phyloP scores from a whole-genome alignment of 2,329 filamentous ascomycete species.

The Clonostachys chloroleuca region DNA sequence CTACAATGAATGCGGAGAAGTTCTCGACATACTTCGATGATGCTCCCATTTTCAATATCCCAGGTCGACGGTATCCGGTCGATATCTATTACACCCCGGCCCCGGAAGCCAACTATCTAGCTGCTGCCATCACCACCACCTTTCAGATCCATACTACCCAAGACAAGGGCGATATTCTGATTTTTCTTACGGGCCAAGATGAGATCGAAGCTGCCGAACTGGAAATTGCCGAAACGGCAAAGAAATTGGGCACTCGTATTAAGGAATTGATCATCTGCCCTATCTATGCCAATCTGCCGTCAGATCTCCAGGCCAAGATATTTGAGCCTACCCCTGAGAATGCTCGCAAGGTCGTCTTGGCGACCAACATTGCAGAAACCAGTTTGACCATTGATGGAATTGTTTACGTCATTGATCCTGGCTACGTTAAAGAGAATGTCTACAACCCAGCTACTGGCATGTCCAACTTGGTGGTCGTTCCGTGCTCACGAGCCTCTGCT shows the following conservation, averaged over 20 bases:
- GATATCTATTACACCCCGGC: constrained; percentile 88
- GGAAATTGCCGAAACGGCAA: constrained; percentile 78
- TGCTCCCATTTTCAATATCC: constrained; percentile 91
- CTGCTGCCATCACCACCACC: constrained; percentile 85
- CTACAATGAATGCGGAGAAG: constrained; percentile 90
- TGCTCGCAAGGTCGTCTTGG: constrained; percentile 85
- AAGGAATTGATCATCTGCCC: constrained; percentile 87
- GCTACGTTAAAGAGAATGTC: constrained; percentile 92
- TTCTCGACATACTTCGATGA: constrained; percentile 91
- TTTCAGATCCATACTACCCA: constrained; percentile 94
- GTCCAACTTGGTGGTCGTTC: constrained; percentile 86
- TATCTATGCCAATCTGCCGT: constrained; percentile 90
- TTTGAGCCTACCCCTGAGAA: constrained; percentile 88
- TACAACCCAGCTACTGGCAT: constrained; percentile 91
- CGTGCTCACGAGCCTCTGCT: constrained; percentile 85
- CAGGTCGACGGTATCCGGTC: constrained; percentile 82
- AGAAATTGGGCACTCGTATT: constrained; percentile 79
- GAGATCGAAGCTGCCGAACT: constrained; percentile 89
- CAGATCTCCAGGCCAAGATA: constrained; percentile 86
- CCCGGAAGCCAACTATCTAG: constrained; percentile 91
- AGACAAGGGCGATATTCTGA: constrained; percentile 81
- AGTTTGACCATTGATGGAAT: constrained; percentile 95
- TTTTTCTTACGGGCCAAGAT: constrained; percentile 93
- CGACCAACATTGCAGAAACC: constrained; percentile 97
- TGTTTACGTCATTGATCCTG: constrained; percentile 91